Evolutionary conservation across 2,329 filamentous ascomycete genomes (phyloP).

Genomic region (Aspergillus cejpii): DNA sequence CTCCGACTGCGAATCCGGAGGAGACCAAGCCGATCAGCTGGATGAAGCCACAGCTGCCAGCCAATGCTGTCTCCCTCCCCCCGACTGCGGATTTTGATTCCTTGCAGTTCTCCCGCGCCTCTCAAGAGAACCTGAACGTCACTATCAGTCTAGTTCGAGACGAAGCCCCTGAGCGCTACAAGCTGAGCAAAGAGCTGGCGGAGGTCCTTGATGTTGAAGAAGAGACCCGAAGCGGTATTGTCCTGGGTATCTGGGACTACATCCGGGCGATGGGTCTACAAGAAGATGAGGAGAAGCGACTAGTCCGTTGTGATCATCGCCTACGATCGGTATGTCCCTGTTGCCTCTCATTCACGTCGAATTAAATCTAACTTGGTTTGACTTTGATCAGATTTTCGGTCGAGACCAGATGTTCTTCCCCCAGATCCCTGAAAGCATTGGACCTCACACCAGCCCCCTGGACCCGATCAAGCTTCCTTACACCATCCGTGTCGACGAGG

Average conservation of each 20-base stretch:
- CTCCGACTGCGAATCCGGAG: slow-evolving; percentile 37
- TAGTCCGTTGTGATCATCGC: slow-evolving; percentile 81
- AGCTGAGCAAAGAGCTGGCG: slow-evolving; percentile 68
- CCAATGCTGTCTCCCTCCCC: slow-evolving; percentile 48
- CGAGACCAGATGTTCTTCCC: slow-evolving; percentile 78
- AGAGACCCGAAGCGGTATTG: slow-evolving; percentile 77
- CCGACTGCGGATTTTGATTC: slow-evolving; percentile 77
- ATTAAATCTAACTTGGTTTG: slow-evolving; percentile 1
- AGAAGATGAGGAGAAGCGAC: slow-evolving; percentile 90
- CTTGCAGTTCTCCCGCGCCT: slow-evolving; percentile 81
- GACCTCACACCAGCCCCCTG: slow-evolving; percentile 68
- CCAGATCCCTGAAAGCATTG: slow-evolving; percentile 71
- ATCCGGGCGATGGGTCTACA: slow-evolving; percentile 77
- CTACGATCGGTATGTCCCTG: slow-evolving; percentile 60
- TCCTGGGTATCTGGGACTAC: slow-evolving; percentile 94
- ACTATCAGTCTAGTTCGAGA: slow-evolving; percentile 79
- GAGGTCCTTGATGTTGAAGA: slow-evolving; percentile 81
- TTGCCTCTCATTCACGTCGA: neutral
- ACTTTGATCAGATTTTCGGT: slow-evolving; percentile 57
- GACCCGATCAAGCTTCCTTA: slow-evolving; percentile 79
- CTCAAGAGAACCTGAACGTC: slow-evolving; percentile 88
- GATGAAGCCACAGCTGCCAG: slow-evolving; percentile 64
- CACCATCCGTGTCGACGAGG: slow-evolving; percentile 86
- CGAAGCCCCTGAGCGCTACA: slow-evolving; percentile 78
- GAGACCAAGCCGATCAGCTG: slow-evolving; percentile 60